These are phyloP conservation scores for Neurospora africana DNA, from an alignment of 495 filamentous ascomycete species.

Conservation along the genomic window DNA sequence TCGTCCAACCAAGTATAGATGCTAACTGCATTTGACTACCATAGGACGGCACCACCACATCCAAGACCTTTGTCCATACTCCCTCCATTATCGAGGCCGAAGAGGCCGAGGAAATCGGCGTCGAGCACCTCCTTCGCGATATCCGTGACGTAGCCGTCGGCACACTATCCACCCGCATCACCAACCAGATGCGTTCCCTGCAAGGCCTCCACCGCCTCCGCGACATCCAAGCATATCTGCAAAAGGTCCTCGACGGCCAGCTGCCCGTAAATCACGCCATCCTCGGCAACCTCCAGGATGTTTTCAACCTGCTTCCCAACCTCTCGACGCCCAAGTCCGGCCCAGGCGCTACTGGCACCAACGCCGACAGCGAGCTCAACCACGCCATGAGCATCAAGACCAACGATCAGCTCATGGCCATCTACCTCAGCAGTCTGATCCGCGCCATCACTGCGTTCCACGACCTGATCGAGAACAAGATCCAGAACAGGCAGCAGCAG, in stretches of 20 bases:
- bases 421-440: slow-evolving; percentile 93
- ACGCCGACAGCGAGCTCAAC: slow-evolving; percentile 63
- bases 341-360: slow-evolving; percentile 36
- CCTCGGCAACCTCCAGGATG: slow-evolving; percentile 92
- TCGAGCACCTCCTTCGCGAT: slow-evolving; percentile 94
- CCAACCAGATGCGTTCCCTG: slow-evolving; percentile 91
- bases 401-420: slow-evolving; percentile 96
- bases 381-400: slow-evolving; percentile 98
- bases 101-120: slow-evolving; percentile 97
- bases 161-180: slow-evolving; percentile 95
- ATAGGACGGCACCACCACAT: slow-evolving; percentile 93
- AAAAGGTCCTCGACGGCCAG: slow-evolving; percentile 86
- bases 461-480: slow-evolving; percentile 99
- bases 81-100: slow-evolving; percentile 98
- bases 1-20: not conserved
- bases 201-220: slow-evolving; percentile 93
- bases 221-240: slow-evolving; percentile 89
- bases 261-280: slow-evolving; percentile 96
- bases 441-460: slow-evolving; percentile 98
- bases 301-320: slow-evolving; percentile 97
- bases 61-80: slow-evolving; percentile 98
- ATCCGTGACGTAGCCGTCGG: slow-evolving; percentile 97
- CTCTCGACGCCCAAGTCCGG: slow-evolving; percentile 65
- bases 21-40: not conserved
- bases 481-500: slow-evolving; percentile 94